Base-by-base conservation (phyloP, 2,329 filamentous ascomycete genomes). In the Trichophyton benhamiae region DNA sequence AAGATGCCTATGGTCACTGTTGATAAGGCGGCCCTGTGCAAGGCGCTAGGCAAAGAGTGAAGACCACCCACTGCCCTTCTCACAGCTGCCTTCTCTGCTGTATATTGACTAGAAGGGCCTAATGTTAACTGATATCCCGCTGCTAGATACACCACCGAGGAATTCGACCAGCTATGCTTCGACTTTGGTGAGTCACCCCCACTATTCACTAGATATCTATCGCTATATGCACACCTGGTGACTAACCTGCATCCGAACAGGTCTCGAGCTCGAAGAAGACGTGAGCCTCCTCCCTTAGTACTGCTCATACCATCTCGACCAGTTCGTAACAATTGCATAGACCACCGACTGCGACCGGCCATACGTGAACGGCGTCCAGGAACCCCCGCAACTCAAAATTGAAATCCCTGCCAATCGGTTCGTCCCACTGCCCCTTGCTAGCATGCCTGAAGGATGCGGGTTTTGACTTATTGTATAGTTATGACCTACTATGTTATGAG, bases 101-200 rank as follows among this genome's bases (percentile, higher is more conserved):
- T 52, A 17, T 7, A 36, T 22, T 15, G 20, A 5, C 11, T 36
- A n/a, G 36, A 25, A 0, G 30, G 53, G n/a, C 13, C 13, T 38
- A 6, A 11, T 22, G 9, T 8, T n/a, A 36, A 55, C n/a, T 20
- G 27, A n/a, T 55, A 36, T n/a, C 33, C 41, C n/a, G 9, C 22
- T 17, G 22, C 30, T 25, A 91, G 88, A 67, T 92, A 89, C 76
- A 96, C 92, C 61, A 94, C 89, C 66, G 85, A 95, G 70, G 89
- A 95, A 72, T 99, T 99, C 72, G 94, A 99, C 76, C 88, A 95
- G 72, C 82, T 99, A 68, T 97, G 94, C 77, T 99, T 99, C 82
- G 92, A 99, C 71, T 99, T 96, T 72, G 91, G 91, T 78, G 74
- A 66, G 75, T 72, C 60, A 61, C 22, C 57, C 55, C 60, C 59